phyloP scores from a whole-genome alignment of 768 basidiomycete genomes.

The Lyophyllum atratum region DNA sequence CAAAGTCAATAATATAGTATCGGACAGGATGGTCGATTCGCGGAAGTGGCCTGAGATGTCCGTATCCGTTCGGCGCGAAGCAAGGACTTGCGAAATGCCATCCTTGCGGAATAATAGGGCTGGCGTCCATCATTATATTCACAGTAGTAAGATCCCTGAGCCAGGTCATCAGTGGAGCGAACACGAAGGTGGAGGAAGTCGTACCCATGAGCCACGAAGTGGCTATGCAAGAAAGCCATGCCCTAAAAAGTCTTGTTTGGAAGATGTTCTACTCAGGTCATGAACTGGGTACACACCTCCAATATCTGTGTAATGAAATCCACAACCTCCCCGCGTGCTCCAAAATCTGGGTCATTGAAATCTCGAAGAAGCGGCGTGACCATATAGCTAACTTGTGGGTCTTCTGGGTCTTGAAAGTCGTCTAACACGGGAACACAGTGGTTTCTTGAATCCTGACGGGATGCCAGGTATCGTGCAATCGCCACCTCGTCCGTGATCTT shows the following conservation, averaged over 20 bases:
- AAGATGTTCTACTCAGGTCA: background rate
- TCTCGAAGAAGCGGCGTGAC: conserved; percentile 39
- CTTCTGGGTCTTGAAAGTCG: conserved; percentile 13
- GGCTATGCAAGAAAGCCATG: background rate
- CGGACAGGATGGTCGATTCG: conserved; percentile 7
- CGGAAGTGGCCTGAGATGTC: background rate
- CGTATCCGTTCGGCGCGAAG: background rate
- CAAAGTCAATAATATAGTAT: conserved; percentile 6
- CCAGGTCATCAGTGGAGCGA: background rate
- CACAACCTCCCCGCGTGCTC: conserved; percentile 28
- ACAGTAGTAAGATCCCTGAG: conserved; percentile 1
- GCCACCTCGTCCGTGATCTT: conserved; percentile 20
- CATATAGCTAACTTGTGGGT: conserved; percentile 16
- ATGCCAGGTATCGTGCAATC: conserved; percentile 14
- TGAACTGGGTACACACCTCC: background rate
- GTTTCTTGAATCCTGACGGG: conserved; percentile 9
- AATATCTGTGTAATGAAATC: conserved; percentile 33
- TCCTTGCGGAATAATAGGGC: conserved; percentile 2
- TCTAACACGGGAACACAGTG: conserved; percentile 23
- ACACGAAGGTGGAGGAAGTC: background rate
- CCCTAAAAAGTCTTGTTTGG: background rate
- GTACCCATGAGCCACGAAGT: background rate
- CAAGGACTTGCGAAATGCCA: background rate
- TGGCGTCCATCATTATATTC: conserved; percentile 11
- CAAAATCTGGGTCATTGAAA: conserved; percentile 39